Evolutionary conservation across 176 grass and related monocot genomes (phyloP).

Genomic region (Melocanna baccifera): DNA sequence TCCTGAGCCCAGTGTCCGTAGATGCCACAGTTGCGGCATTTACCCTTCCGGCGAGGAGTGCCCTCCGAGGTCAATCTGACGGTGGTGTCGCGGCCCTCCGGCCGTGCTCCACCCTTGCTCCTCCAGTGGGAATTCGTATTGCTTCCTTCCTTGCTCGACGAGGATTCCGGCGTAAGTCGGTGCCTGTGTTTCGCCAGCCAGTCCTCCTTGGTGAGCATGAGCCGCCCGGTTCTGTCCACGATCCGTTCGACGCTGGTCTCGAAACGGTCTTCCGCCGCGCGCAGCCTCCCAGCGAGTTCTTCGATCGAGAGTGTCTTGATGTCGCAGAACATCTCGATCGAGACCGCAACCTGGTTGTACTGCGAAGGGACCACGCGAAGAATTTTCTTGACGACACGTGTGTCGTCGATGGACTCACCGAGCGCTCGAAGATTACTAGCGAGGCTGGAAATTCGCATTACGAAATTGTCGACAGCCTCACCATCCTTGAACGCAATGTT

Average conservation of each 20-base stretch:
- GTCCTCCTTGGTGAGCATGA: not conserved
- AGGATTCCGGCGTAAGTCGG: not conserved
- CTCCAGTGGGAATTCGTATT: too few relatives aligned
- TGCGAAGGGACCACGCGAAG: not conserved
- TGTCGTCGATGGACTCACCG: not conserved
- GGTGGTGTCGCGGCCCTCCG: not conserved
- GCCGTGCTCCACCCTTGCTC: not conserved
- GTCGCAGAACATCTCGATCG: too few relatives aligned
- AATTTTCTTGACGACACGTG: not conserved
- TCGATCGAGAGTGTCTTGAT: too few relatives aligned
- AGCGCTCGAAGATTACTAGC: fast-evolving
- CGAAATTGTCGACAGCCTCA: not conserved
- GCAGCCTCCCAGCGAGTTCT: too few relatives aligned
- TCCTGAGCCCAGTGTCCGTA: too few relatives aligned
- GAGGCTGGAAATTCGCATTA: fast-evolving
- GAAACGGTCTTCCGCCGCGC: too few relatives aligned
- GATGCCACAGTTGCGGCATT: too few relatives aligned
- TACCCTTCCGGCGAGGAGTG: too few relatives aligned
- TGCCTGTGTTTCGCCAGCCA: not conserved
- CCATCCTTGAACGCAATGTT: fast-evolving
- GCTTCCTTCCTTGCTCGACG: too few relatives aligned
- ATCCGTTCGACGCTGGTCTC: not conserved
- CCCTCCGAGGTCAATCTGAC: too few relatives aligned
- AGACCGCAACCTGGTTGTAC: not conserved
- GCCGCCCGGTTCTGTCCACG: not conserved